Conservation (phyloP, 306 rosid species). For the Citrullus mucosospermus region DNA sequence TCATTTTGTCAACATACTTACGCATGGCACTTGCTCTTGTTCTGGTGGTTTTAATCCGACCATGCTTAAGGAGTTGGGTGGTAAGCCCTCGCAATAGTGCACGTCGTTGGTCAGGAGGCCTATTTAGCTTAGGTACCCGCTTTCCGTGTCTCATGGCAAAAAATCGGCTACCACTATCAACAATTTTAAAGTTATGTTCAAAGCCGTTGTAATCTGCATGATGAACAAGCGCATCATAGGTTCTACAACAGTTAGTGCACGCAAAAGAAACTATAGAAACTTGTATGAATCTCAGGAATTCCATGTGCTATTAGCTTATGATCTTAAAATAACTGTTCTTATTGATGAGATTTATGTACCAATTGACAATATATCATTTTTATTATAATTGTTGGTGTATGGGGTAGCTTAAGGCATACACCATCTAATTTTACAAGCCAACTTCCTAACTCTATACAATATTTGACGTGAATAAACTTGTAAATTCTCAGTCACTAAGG, state of each 20-base stretch:
- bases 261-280: background rate
- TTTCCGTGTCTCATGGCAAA: constrained; percentile 92
- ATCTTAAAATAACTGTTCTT: background rate
- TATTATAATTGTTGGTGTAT: background rate
- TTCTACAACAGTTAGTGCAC: constrained; percentile 3
- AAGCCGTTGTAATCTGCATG: constrained; percentile 40
- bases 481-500: background rate
- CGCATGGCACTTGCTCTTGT: constrained; percentile 94
- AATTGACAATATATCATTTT: background rate
- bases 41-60: constrained; percentile 87
- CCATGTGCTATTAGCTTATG: background rate
- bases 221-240: constrained; percentile 3
- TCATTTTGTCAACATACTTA: constrained; percentile 91
- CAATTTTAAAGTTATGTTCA: constrained; percentile 31
- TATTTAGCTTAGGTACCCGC: constrained; percentile 78
- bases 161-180: constrained; percentile 57
- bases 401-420: background rate
- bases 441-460: background rate
- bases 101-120: constrained; percentile 90
- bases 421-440: background rate
- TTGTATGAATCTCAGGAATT: background rate
- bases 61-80: constrained; percentile 84
- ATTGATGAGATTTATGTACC: background rate
- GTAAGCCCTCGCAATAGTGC: constrained; percentile 89
- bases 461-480: background rate